Conservation (phyloP, 352 stramenopile genomes). For the Globisporangium cederbergense region DNA sequence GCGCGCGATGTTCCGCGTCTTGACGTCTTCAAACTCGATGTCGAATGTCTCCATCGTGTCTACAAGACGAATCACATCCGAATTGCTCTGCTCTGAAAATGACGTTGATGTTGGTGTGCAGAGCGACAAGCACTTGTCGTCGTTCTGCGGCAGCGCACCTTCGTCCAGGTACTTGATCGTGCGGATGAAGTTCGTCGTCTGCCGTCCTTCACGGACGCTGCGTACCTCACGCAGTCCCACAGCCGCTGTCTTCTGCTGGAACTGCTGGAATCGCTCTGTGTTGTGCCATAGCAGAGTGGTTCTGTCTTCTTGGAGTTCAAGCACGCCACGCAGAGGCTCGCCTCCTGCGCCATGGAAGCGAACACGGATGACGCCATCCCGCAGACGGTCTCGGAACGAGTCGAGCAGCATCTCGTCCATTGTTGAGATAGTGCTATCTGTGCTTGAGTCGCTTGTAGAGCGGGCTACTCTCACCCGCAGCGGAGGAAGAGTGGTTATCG, state of each 20-base stretch:
- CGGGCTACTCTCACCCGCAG: neutral
- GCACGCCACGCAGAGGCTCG: constrained; percentile 41
- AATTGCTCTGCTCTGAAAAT: neutral
- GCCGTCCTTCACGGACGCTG: constrained; percentile 57
- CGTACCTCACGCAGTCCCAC: constrained; percentile 50
- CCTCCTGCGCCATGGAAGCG: constrained; percentile 43
- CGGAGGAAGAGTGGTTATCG: neutral
- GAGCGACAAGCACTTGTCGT: constrained; percentile 3
- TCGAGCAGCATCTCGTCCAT: constrained; percentile 29
- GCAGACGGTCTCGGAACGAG: constrained; percentile 56
- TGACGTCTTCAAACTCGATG: constrained; percentile 63
- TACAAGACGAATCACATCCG: constrained; percentile 13
- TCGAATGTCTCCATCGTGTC: constrained; percentile 53
- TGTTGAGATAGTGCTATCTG: neutral
- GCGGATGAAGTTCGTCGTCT: constrained; percentile 78
- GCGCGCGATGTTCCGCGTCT: constrained; percentile 44
- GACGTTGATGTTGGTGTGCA: constrained; percentile 14
- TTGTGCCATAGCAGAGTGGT: constrained; percentile 61
- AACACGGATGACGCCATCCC: constrained; percentile 51
- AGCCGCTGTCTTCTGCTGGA: constrained; percentile 22
- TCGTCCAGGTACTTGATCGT: constrained; percentile 76
- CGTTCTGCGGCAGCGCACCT: constrained; percentile 30
- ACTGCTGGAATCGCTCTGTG: constrained; percentile 28
- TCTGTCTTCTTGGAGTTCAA: constrained; percentile 69
- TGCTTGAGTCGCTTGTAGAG: neutral